Evolutionary conservation across 2,329 filamentous ascomycete genomes (phyloP), one percentile per base, ranked within the genome.

Genomic region (Diaporthe sp.): DNA sequence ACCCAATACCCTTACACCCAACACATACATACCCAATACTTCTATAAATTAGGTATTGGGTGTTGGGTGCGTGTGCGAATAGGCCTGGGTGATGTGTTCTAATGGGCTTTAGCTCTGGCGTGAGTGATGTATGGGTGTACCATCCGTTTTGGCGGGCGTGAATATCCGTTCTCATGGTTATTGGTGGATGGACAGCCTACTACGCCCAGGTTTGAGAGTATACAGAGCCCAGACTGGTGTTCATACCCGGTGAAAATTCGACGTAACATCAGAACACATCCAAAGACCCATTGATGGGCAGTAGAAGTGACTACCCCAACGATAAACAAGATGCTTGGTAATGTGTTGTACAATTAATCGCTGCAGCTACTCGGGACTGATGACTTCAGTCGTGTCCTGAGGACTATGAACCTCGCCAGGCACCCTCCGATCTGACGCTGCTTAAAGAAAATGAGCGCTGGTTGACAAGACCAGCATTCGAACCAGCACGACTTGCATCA

Each of bases 401-500:
- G 34, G 34, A 55, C 31, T 55, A 69, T 69, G 31, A 55, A 10
- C 65, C 49, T 42, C 34, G 46, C 49, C 12, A 51, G 8, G 19
- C 17, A 15, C 49, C 28, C n/a, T 69, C 34, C 65, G 65, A 69
- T 9, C 28, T 12, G 34, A 69, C n/a, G 31, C 65, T 55, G 22
- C 49, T 39, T 15, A 42, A 69, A 53, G 65, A 68, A 31, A 68
- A 55, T 55, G 65, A 69, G 19, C 65, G 65, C n/a, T 55, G 34
- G 9, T 53, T 55, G 31, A 7, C 22, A 28, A 39, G 34, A 42
- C 22, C n/a, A 42, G 49, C 13, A 42, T 53, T 8, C 17, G 15
- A 34, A 17, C 46, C 49, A 15, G 42, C 49, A 13, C 34, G 31
- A 1, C 17, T 34, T 28, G 22, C 8, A 69, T 42, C 42, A 25